A percentile compares a stretch with the other conserved stretches of the same genome.
Conservation (phyloP, 2,329 filamentous ascomycete species). For the Aspergillus pseudoviridinutans region DNA sequence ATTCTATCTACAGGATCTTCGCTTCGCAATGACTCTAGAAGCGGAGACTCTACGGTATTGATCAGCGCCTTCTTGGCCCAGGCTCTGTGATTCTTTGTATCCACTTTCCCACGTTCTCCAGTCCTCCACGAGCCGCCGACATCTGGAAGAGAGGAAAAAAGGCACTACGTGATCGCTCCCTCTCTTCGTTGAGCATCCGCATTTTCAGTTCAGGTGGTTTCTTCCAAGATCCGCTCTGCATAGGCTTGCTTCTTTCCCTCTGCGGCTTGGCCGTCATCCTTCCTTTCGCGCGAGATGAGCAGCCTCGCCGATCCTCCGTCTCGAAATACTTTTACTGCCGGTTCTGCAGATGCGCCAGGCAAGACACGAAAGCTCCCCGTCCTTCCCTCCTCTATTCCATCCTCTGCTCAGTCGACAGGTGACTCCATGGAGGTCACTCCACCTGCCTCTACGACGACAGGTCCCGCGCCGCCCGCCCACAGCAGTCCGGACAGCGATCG, state of each 20-base stretch:
- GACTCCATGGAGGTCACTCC: conserved; percentile 56
- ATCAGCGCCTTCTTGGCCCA: conserved; percentile 26
- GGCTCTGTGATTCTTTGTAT: conserved; percentile 16
- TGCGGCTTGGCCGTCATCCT: conserved; percentile 13
- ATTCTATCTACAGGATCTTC: conserved; percentile 9
- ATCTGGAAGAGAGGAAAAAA: conserved; percentile 8
- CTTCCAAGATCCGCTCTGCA: conserved; percentile 2
- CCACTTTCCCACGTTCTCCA: conserved; percentile 25
- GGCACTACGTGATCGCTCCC: conserved; percentile 8
- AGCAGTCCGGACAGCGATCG: conserved; percentile 49
- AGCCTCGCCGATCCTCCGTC: conserved; percentile 39
- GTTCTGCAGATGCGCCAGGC: conserved; percentile 36
- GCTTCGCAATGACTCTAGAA: conserved; percentile 27
- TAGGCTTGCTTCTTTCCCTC: conserved; percentile 6
- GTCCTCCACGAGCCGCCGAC: conserved; percentile 18
- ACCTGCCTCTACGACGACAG: conserved; percentile 43
- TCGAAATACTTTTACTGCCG: conserved; percentile 44
- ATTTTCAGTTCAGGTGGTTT: neutral
- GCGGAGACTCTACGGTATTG: conserved; percentile 26
- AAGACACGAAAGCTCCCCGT: conserved; percentile 52
- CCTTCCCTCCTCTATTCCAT: conserved; percentile 45
- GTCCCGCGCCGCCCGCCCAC: conserved; percentile 42
- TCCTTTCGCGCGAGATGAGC: conserved; percentile 33
- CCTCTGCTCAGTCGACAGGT: conserved; percentile 40
- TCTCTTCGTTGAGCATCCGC: conserved; percentile 10